phyloP scores from a whole-genome alignment of 805 yeast species.

The Starmerella tilneyi region DNA sequence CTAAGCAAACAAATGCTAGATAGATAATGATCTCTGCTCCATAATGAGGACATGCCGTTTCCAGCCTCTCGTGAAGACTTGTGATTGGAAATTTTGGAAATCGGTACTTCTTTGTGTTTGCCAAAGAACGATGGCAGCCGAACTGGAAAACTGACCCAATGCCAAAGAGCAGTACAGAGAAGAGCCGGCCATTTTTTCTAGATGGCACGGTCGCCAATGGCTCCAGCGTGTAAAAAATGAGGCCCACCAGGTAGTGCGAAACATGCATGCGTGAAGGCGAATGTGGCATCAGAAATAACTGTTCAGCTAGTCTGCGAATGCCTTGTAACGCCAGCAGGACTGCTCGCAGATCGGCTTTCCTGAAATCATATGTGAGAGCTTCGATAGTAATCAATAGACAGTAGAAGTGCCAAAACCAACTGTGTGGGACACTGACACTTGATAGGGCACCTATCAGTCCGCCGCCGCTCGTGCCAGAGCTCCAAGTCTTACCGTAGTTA shows the following conservation, averaged over 20 bases:
- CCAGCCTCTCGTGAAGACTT: slow-evolving; percentile 12
- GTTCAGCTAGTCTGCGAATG: slow-evolving; percentile 42
- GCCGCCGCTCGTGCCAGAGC: neutral
- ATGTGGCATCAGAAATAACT: slow-evolving; percentile 35
- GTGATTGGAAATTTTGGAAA: slow-evolving; percentile 40
- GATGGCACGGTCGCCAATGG: slow-evolving; percentile 1
- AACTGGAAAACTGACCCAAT: slow-evolving; percentile 40
- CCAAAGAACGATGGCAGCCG: slow-evolving; percentile 40
- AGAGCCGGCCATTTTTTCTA: neutral
- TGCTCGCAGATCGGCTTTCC: slow-evolving; percentile 5
- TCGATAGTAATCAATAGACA: slow-evolving; percentile 15
- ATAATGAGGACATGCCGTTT: slow-evolving; percentile 52
- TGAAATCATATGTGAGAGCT: neutral
- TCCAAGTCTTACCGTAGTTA: slow-evolving; percentile 28
- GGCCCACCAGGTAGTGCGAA: slow-evolving; percentile 50
- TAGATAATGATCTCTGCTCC: slow-evolving; percentile 49
- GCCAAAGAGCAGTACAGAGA: slow-evolving; percentile 26
- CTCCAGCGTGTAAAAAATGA: slow-evolving; percentile 37
- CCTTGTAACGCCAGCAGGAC: slow-evolving; percentile 36
- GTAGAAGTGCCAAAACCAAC: slow-evolving; percentile 32
- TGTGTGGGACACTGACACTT: slow-evolving; percentile 28
- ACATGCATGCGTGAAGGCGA: slow-evolving; percentile 43
- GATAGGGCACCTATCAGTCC: slow-evolving; percentile 6
- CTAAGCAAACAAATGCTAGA: slow-evolving; percentile 24
- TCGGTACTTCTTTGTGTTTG: slow-evolving; percentile 44